A percentile compares a stretch with the other conserved stretches of the same genome.
Evolutionary conservation across 345 rosid genomes (phyloP).

Genomic region (Hibiscus syriacus): DNA sequence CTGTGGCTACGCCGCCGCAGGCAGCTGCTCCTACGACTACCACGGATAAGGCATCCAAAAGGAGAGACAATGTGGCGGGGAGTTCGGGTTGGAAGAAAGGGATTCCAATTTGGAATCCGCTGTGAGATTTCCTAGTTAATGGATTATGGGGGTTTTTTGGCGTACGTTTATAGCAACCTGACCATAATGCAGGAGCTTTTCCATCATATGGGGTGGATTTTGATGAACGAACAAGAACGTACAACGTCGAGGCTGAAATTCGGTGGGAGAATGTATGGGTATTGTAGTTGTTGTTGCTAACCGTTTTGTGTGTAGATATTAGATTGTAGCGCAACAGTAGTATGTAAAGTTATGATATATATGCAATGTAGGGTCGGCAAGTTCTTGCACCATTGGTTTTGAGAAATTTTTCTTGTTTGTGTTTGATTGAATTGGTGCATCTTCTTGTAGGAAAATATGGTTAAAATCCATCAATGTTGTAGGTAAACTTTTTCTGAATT

Average conservation of each 20-base stretch:
- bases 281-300: conserved; percentile 2
- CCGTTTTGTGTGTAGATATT: conserved; percentile 5
- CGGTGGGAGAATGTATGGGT: conserved; percentile 8
- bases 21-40: neutral
- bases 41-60: neutral
- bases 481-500: neutral
- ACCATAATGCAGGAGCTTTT: neutral
- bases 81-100: neutral
- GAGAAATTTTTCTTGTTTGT: neutral
- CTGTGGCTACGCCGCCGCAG: neutral
- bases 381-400: neutral
- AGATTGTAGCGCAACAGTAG: conserved; percentile 7
- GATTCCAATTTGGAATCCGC: neutral
- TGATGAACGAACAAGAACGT: neutral
- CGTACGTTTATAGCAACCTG: neutral
- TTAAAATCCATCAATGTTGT: neutral
- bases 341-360: conserved; percentile 8
- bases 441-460: neutral
- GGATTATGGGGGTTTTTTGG: neutral
- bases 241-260: neutral
- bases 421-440: neutral
- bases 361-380: conserved; percentile 10
- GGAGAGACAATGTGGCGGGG: neutral
- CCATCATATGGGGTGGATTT: neutral
- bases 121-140: neutral